A percentile compares a stretch with the other conserved stretches of the same genome.
phyloP scores from a whole-genome alignment of 75 land plant genomes.

The Pinus albicaulis region DNA sequence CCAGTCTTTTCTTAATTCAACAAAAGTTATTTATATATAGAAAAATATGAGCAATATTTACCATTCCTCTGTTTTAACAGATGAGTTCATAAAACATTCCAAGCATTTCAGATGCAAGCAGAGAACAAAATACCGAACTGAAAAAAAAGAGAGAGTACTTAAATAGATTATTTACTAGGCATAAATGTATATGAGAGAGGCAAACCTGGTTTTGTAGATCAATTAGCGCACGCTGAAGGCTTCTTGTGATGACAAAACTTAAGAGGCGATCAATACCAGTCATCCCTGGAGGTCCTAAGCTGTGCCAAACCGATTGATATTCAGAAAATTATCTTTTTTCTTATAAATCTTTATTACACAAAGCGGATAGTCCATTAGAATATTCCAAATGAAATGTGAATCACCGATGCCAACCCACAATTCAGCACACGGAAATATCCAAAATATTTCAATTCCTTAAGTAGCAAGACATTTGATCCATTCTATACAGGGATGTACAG shows the following conservation, averaged over 20 bases:
- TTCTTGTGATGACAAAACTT: conserved; percentile 17
- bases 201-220: conserved; percentile 10
- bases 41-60: background rate
- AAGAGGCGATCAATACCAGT: conserved; percentile 30
- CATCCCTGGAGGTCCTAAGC: conserved; percentile 34
- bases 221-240: conserved; percentile 17
- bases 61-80: background rate
- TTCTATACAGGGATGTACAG: too few relatives aligned
- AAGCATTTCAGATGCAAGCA: too few relatives aligned
- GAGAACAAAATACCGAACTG: background rate
- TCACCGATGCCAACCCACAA: background rate
- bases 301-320: conserved; percentile 2
- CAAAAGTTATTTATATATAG: background rate
- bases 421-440: background rate
- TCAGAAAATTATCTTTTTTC: background rate
- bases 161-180: background rate
- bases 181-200: background rate
- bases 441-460: background rate
- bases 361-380: background rate
- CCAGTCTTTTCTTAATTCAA: too few relatives aligned
- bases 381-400: background rate
- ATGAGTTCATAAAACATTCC: background rate
- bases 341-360: background rate
- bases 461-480: too few relatives aligned
- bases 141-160: background rate